Evolutionary conservation across 2,329 filamentous ascomycete genomes (phyloP).

Genomic region (Calonectria pauciramosa): DNA sequence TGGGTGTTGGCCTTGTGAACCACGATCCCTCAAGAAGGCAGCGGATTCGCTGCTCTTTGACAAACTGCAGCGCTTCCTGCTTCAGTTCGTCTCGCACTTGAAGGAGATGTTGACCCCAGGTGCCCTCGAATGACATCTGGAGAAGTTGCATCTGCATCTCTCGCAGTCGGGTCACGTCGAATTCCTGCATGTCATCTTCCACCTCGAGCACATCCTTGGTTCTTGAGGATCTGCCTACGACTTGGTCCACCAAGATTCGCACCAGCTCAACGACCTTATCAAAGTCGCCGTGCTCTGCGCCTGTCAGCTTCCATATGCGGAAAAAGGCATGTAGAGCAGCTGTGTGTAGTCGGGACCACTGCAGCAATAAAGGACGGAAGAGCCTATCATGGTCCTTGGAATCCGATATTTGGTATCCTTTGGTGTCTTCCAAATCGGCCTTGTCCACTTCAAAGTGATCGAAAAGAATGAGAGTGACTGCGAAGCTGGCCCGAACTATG

Average conservation of each 20-base stretch:
- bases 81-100: slow-evolving; percentile 94
- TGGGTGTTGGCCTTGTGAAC: slow-evolving; percentile 74
- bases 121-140: slow-evolving; percentile 91
- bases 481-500: slow-evolving; percentile 86
- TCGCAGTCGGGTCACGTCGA: slow-evolving; percentile 82
- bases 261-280: slow-evolving; percentile 93
- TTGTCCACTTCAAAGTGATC: slow-evolving; percentile 97
- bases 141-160: slow-evolving; percentile 94
- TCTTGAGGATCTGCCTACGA: slow-evolving; percentile 85
- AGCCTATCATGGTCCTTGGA: slow-evolving; percentile 85
- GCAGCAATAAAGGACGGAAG: slow-evolving; percentile 88
- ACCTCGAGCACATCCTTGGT: slow-evolving; percentile 88
- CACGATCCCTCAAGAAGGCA: slow-evolving; percentile 91
- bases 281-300: slow-evolving; percentile 88
- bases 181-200: slow-evolving; percentile 89
- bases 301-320: slow-evolving; percentile 91
- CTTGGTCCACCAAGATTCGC: slow-evolving; percentile 89
- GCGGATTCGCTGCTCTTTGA: slow-evolving; percentile 95
- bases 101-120: slow-evolving; percentile 90
- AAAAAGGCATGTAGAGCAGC: slow-evolving; percentile 90
- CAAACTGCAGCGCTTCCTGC: slow-evolving; percentile 92
- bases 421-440: slow-evolving; percentile 82
- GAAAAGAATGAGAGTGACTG: slow-evolving; percentile 89
- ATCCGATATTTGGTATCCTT: slow-evolving; percentile 81
- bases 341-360: slow-evolving; percentile 93